Conservation (phyloP, 2,329 filamentous ascomycete genomes). For the Colletotrichum cordylinicola region DNA sequence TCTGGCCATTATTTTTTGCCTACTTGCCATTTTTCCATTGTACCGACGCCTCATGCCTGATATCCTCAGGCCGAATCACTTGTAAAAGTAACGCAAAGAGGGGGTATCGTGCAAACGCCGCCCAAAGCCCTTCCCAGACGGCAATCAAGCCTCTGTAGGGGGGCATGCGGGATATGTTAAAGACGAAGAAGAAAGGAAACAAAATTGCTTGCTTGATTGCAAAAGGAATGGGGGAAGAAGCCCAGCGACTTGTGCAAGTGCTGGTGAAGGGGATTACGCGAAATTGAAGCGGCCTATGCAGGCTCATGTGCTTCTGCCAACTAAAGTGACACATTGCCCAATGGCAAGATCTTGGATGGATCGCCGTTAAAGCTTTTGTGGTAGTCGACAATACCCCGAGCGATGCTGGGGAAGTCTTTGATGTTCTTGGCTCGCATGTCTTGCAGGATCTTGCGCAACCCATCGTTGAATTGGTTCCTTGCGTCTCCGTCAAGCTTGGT, state of each 20-base stretch:
- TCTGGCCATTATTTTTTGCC: slow-evolving; percentile 4
- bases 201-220: slow-evolving; percentile 1
- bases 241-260: neutral
- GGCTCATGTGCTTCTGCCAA: neutral
- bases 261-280: neutral
- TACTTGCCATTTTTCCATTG: slow-evolving; percentile 19
- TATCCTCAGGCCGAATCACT: slow-evolving; percentile 14
- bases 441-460: slow-evolving; percentile 66
- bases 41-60: slow-evolving; percentile 15
- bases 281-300: neutral
- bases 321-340: slow-evolving; percentile 53
- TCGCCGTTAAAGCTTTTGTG: slow-evolving; percentile 70
- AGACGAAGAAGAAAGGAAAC: slow-evolving; percentile 15
- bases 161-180: slow-evolving; percentile 3
- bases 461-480: slow-evolving; percentile 65
- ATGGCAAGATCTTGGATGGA: slow-evolving; percentile 65
- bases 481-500: slow-evolving; percentile 67
- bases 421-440: slow-evolving; percentile 64
- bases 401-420: slow-evolving; percentile 71
- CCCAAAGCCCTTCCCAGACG: neutral
- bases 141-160: neutral
- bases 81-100: slow-evolving; percentile 20
- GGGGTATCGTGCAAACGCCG: slow-evolving; percentile 20
- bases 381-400: slow-evolving; percentile 70
- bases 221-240: neutral